Evolutionary conservation across 805 yeast genomes (phyloP).

Genomic region (Myxozyma udenii): DNA sequence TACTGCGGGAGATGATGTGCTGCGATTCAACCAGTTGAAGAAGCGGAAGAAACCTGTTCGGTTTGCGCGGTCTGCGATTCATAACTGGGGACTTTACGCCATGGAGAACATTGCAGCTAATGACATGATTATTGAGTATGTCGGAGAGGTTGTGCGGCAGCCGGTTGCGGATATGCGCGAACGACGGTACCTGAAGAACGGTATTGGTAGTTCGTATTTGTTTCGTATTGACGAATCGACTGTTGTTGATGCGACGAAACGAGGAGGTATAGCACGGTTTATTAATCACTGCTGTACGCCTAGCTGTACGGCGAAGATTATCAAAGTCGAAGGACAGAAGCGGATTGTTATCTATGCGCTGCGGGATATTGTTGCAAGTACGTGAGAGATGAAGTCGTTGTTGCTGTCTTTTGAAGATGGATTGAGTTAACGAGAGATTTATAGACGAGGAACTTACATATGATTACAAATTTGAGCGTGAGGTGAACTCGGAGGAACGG

Average conservation of each 20-base stretch:
- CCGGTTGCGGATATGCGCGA: constrained; percentile 94
- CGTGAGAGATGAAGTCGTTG: too few species aligned
- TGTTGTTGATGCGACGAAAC: constrained; percentile 94
- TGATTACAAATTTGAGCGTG: constrained; percentile 88
- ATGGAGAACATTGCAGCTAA: constrained; percentile 91
- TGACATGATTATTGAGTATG: constrained; percentile 97
- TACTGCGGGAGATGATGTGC: constrained; percentile 57
- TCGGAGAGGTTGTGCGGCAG: constrained; percentile 90
- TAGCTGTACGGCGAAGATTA: constrained; percentile 94
- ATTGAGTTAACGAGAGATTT: constrained; percentile 1
- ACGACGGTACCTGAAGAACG: constrained; percentile 75
- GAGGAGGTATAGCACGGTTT: constrained; percentile 95
- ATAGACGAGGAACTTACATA: constrained; percentile 73
- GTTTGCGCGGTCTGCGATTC: constrained; percentile 96
- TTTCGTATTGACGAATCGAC: constrained; percentile 91
- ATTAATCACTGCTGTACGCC: constrained; percentile 98
- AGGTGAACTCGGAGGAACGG: constrained; percentile 31
- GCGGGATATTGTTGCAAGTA: constrained; percentile 81
- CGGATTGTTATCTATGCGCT: constrained; percentile 93
- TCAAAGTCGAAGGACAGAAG: constrained; percentile 88
- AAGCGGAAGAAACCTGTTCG: constrained; percentile 90
- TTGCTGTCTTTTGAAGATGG: not conserved
- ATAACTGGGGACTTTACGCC: constrained; percentile 97
- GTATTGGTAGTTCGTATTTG: constrained; percentile 91
- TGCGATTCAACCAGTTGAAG: constrained; percentile 80